Evolutionary conservation across 2,329 filamentous ascomycete species (phyloP).

Genomic region (Ophiostoma australiae): DNA sequence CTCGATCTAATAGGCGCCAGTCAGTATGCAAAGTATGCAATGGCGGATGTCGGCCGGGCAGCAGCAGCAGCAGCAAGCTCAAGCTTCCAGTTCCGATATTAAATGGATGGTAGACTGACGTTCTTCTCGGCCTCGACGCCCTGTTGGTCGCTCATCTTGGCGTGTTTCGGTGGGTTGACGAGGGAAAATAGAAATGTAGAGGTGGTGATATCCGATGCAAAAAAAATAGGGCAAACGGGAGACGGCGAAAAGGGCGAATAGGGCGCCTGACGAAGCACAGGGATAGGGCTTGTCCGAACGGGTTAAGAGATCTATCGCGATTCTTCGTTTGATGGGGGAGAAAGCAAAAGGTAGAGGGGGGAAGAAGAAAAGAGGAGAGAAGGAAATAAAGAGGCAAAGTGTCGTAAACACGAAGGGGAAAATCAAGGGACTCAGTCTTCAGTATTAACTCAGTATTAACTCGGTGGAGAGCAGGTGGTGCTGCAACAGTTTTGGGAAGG

Average conservation of each 20-base stretch:
- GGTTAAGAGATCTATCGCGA: conserved; percentile 3
- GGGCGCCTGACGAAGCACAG: conserved; percentile 17
- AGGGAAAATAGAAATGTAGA: not conserved
- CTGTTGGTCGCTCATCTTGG: conserved; percentile 78
- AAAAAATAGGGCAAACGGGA: conserved; percentile 8
- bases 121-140: conserved; percentile 98
- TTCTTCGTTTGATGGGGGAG: conserved; percentile 9
- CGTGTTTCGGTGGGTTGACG: conserved; percentile 10
- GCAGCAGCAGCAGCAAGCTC: conserved; percentile 8
- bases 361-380: not conserved
- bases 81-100: not conserved
- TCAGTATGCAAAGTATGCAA: conserved; percentile 23
- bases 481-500: conserved; percentile 14
- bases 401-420: conserved; percentile 14
- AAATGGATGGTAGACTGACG: conserved; percentile 42
- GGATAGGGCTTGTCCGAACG: conserved; percentile 15
- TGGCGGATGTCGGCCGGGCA: not conserved
- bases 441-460: not conserved
- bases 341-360: not conserved
- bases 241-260: not conserved
- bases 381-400: not conserved
- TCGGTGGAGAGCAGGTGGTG: not conserved
- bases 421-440: not conserved
- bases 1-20: conserved; percentile 50
- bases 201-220: not conserved